Evolutionary conservation across 768 basidiomycete species (phyloP).

Genomic region (Crassisporium funariophilum): DNA sequence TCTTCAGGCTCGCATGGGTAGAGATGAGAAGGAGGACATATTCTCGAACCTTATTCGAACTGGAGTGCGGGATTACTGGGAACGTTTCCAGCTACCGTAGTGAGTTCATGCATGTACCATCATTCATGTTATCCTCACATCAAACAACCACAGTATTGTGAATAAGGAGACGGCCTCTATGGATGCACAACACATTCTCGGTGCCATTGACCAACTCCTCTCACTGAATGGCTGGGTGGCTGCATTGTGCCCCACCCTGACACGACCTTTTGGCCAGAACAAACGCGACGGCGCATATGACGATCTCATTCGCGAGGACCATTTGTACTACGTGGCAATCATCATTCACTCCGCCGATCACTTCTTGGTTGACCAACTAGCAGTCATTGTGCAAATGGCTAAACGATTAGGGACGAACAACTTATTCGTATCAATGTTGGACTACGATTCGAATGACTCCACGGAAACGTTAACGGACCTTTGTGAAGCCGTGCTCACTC

Average conservation of each 20-base stretch:
- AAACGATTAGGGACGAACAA: slow-evolving; percentile 87
- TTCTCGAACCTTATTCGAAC: slow-evolving; percentile 73
- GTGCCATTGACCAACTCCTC: slow-evolving; percentile 91
- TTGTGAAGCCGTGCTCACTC: slow-evolving; percentile 91
- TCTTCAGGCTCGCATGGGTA: slow-evolving; percentile 83
- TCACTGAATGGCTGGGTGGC: slow-evolving; percentile 98
- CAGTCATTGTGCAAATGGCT: slow-evolving; percentile 95
- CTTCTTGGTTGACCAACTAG: slow-evolving; percentile 97
- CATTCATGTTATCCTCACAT: background rate
- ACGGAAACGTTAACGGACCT: slow-evolving; percentile 94
- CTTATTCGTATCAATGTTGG: slow-evolving; percentile 97
- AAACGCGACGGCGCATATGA: slow-evolving; percentile 85
- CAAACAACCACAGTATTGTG: slow-evolving; percentile 56
- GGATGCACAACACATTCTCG: slow-evolving; percentile 88
- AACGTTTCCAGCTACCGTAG: slow-evolving; percentile 90
- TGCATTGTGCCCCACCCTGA: slow-evolving; percentile 89
- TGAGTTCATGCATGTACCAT: slow-evolving; percentile 40
- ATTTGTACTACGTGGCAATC: slow-evolving; percentile 93
- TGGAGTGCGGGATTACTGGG: slow-evolving; percentile 89
- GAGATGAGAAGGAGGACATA: slow-evolving; percentile 83
- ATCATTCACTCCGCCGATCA: slow-evolving; percentile 98
- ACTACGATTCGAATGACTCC: slow-evolving; percentile 94
- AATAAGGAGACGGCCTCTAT: slow-evolving; percentile 83
- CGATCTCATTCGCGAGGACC: slow-evolving; percentile 80
- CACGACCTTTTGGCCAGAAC: slow-evolving; percentile 94